These are phyloP conservation scores for Wilhelminamyces savonicus DNA, from an alignment of 805 yeast genomes.

Conservation along the genomic window DNA sequence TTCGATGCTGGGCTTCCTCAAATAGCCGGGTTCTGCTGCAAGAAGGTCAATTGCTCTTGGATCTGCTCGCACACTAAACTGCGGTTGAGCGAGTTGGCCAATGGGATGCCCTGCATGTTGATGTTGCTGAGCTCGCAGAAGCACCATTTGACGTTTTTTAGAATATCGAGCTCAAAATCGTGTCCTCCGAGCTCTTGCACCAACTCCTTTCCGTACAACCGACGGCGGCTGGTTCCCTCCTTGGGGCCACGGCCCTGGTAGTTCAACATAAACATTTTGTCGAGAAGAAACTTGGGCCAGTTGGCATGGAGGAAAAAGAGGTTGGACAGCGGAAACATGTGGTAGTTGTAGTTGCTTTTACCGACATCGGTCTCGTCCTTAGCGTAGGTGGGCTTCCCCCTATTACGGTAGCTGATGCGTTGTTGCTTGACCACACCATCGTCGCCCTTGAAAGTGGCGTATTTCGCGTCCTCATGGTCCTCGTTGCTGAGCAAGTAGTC, in stretches of 20 bases:
- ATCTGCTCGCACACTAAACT: slow-evolving; percentile 18
- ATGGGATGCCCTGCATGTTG: slow-evolving; percentile 16
- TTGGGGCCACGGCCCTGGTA: slow-evolving; percentile 22
- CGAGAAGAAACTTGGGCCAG: slow-evolving; percentile 27
- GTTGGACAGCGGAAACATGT: slow-evolving; percentile 19
- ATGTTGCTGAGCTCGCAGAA: slow-evolving; percentile 20
- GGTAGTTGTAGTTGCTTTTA: slow-evolving; percentile 22
- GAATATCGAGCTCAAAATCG: slow-evolving; percentile 24
- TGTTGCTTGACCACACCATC: slow-evolving; percentile 11
- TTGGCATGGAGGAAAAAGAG: slow-evolving; percentile 31
- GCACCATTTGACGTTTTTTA: slow-evolving; percentile 22
- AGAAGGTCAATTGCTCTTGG: slow-evolving; percentile 16
- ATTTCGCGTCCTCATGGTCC: background rate
- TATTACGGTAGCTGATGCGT: slow-evolving; percentile 23
- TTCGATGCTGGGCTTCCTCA: too few species aligned
- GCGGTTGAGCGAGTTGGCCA: slow-evolving; percentile 13
- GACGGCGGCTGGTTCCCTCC: slow-evolving; percentile 15
- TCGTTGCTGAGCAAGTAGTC: slow-evolving; percentile 16
- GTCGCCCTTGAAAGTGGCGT: slow-evolving; percentile 15
- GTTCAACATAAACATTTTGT: slow-evolving; percentile 19
- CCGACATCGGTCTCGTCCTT: slow-evolving; percentile 12
- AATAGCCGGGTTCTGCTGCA: too few species aligned
- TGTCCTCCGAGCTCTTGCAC: slow-evolving; percentile 16
- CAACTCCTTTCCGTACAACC: slow-evolving; percentile 21
- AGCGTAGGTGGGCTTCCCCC: slow-evolving; percentile 14